Base-by-base conservation (phyloP, 192 early-diverging fungal species). In the Coemansia sp. region DNA sequence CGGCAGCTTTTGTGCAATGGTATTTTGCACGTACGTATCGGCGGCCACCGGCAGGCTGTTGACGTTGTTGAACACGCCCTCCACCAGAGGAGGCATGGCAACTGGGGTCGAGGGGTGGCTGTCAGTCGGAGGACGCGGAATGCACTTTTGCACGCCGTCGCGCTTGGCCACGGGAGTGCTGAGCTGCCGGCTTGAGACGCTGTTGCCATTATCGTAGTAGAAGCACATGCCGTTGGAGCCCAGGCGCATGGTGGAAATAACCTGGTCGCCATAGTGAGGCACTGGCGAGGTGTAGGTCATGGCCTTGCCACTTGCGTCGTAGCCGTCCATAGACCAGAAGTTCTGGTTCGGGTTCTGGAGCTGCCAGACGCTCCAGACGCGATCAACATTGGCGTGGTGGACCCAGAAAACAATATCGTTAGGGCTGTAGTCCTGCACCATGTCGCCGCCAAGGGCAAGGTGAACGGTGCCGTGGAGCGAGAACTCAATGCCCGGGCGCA, bases 381-480 rank as follows among this genome's bases (percentile, higher is more conserved):
- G 68, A 22, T 80, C 79, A 27, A 80, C 63, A 60, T 77, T 71
- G 47, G 79, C 58, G 51, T 80, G 79, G 63, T 80, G 79, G 21
- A 80, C 38, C 65, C 65, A 80, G 65, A 80, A 80, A 18, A 55
- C 55, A 57, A 70, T 64, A 56, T 80, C 79, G 66, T 77, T 80
- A 40, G 79, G 79, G 40, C 69, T 66, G 51, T 48, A 69, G 45
- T 42, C 65, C 52, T 60, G 56, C 15, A 60, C 11, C 72, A 80
- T 77, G 49, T 80, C 79, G 14, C 73, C 79, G 21, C 79, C 74
- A 5, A 80, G 27, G 19, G 52, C 59, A 36, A 71, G 59, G 18
- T 80, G 79, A 5, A 77, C 25, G 18, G 66, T 32, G 21, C 66
- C 70, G 40, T 80, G 79, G 15, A 69, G 62, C 27, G 62, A 65